Conservation (phyloP, 1,284 basidiomycete genomes). For the Veloboletus limbatus region DNA sequence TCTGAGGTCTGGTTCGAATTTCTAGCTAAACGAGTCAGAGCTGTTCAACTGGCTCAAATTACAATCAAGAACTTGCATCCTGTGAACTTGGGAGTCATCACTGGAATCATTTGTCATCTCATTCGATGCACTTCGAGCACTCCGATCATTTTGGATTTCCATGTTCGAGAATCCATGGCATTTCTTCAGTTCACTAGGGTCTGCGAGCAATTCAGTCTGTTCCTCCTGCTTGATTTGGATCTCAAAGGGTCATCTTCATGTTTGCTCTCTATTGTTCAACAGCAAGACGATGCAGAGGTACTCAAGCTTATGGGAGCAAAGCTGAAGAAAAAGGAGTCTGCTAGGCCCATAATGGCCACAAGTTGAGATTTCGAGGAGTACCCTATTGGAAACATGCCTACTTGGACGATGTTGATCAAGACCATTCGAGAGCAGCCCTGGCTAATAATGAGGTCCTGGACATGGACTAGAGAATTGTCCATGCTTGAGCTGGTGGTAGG, state of each 20-base stretch:
- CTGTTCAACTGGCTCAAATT: too few relatives aligned
- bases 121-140: not conserved
- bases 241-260: not conserved
- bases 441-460: not conserved
- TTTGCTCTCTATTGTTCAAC: not conserved
- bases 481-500: not conserved
- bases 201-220: not conserved
- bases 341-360: not conserved
- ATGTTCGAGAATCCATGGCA: not conserved
- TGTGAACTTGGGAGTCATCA: too few relatives aligned
- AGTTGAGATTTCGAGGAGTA: not conserved
- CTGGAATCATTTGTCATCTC: too few relatives aligned
- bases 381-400: not conserved
- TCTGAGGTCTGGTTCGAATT: too few relatives aligned
- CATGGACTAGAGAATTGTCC: not conserved
- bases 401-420: not conserved
- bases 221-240: not conserved
- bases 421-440: not conserved
- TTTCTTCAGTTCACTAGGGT: not conserved
- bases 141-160: not conserved
- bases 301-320: not conserved
- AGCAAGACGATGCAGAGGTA: not conserved
- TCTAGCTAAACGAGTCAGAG: too few relatives aligned
- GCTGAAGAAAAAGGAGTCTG: not conserved
- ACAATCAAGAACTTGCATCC: too few relatives aligned